A percentile compares a stretch with the other conserved stretches of the same genome.
phyloP scores from a whole-genome alignment of 1,139 yeast species.

The Saccharomyces hybrid region DNA sequence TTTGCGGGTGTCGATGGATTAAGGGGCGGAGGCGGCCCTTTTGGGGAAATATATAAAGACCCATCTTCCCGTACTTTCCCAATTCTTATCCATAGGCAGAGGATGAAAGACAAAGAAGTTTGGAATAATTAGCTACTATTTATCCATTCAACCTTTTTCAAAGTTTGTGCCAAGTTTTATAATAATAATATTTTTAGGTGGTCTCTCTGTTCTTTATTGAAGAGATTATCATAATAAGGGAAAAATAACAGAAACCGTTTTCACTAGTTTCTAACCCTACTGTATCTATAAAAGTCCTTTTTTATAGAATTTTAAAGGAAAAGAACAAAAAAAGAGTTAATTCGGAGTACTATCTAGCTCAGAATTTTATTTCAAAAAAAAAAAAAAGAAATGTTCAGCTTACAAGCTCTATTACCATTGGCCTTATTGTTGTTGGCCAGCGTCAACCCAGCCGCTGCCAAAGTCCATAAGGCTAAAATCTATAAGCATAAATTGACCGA shows the following conservation, averaged over 20 bases:
- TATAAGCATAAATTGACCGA: slow-evolving; percentile 58
- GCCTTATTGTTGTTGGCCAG: slow-evolving; percentile 42
- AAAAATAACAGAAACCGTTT: not conserved
- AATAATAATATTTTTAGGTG: not conserved
- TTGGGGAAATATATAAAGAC: not conserved
- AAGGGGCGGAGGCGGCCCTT: slow-evolving; percentile 1
- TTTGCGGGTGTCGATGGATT: slow-evolving; percentile 1
- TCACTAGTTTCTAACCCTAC: not conserved
- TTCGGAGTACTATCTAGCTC: not conserved
- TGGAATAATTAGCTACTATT: not conserved
- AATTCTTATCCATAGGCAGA: not conserved
- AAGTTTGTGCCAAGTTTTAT: not conserved
- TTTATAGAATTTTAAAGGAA: not conserved
- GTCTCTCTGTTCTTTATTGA: not conserved
- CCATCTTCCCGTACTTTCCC: not conserved
- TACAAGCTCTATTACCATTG: slow-evolving; percentile 67
- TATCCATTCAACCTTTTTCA: not conserved
- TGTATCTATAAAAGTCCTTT: not conserved
- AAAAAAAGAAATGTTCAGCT: slow-evolving; percentile 30
- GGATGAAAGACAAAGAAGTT: not conserved
- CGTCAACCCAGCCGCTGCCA: slow-evolving; percentile 42
- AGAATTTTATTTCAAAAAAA: not conserved
- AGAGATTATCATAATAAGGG: not conserved
- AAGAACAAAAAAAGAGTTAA: not conserved
- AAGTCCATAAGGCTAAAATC: slow-evolving; percentile 54